These are phyloP conservation scores for Globisporangium canariense DNA, from an alignment of 352 stramenopile genomes.

Conservation along the genomic window DNA sequence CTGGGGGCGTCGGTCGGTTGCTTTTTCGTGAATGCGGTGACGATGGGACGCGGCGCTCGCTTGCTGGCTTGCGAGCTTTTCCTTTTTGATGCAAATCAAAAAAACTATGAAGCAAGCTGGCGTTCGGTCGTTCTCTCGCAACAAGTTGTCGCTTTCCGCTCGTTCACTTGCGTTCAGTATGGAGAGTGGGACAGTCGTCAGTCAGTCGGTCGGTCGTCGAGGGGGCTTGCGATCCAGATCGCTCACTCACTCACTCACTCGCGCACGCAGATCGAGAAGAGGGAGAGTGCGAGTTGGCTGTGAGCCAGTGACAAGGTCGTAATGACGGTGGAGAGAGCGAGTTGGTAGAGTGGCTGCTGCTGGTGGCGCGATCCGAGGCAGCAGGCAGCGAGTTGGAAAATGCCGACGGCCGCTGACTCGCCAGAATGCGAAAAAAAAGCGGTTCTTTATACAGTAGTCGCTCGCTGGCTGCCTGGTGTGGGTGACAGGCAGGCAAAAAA, in stretches of 20 bases:
- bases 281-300: neutral
- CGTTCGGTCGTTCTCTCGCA: constrained; percentile 15
- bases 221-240: constrained; percentile 1
- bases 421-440: neutral
- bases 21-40: constrained; percentile 3
- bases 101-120: neutral
- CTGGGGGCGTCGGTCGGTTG: neutral
- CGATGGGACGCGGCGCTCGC: constrained; percentile 6
- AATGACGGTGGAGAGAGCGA: neutral
- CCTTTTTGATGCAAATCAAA: constrained; percentile 16
- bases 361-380: neutral
- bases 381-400: constrained; percentile 8
- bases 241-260: neutral
- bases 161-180: constrained; percentile 10
- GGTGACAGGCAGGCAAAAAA: no score
- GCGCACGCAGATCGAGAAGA: neutral
- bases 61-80: constrained; percentile 1
- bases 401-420: constrained; percentile 1
- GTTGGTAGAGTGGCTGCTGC: neutral
- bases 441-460: no score
- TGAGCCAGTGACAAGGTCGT: neutral
- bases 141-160: neutral
- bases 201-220: neutral
- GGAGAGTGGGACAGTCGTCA: constrained; percentile 14
- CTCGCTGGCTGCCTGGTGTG: neutral